Percentiles rank a stretch among this genome's conserved stretches.
Conservation (phyloP, 257 asterid species). For the Nicotiana otophora region DNA sequence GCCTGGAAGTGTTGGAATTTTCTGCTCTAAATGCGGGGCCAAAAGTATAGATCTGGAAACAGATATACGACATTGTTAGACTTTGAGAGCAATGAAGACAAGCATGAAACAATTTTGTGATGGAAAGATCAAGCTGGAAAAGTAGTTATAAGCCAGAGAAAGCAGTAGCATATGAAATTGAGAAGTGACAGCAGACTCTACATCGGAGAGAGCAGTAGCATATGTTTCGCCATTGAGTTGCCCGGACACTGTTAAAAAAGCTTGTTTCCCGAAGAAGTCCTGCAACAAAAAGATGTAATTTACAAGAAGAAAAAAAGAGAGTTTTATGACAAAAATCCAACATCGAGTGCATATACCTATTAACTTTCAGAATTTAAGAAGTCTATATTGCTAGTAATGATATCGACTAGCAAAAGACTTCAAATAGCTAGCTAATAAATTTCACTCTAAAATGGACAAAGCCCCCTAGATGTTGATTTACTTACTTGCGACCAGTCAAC, state of each 20-base stretch:
- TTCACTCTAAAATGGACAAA: background rate
- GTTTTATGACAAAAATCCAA: background rate
- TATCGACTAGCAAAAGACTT: background rate
- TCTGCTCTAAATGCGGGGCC: constrained; percentile 99
- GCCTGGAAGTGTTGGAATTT: constrained; percentile 93
- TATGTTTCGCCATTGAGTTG: constrained; percentile 98
- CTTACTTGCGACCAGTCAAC: constrained; percentile 94
- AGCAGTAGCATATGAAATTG: background rate
- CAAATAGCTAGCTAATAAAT: background rate
- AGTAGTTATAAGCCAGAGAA: constrained; percentile 11
- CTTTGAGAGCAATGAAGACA: background rate
- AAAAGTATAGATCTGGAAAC: constrained; percentile 83
- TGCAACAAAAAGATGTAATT: constrained; percentile 29
- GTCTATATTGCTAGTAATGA: background rate
- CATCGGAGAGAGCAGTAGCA: constrained; percentile 96
- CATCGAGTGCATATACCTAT: background rate
- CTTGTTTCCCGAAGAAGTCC: constrained; percentile 97
- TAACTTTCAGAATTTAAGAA: background rate
- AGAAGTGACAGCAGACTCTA: constrained; percentile 26
- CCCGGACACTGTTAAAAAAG: constrained; percentile 95
- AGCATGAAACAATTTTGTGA: background rate
- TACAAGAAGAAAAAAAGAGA: background rate
- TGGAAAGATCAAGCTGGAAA: background rate
- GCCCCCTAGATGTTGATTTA: background rate
- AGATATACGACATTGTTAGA: constrained; percentile 13